Evolutionary conservation across 1,284 basidiomycete species (phyloP).

Genomic region (Gymnopus androsaceus): DNA sequence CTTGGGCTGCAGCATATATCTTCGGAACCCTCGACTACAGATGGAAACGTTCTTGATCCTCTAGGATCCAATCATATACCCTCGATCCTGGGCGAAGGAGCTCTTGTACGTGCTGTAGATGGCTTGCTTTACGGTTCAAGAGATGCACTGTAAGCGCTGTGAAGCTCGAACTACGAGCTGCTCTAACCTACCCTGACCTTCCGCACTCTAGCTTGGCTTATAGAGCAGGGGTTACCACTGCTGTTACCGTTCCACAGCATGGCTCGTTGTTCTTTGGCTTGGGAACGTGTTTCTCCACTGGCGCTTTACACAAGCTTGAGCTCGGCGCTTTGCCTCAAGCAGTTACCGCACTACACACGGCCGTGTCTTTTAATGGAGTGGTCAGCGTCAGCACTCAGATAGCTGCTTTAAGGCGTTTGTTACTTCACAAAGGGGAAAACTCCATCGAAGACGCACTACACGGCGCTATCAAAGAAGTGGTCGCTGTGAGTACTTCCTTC

Average conservation of each 20-base stretch:
- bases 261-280: constrained; percentile 59
- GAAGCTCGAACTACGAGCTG: background rate
- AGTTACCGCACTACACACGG: constrained; percentile 62
- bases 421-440: constrained; percentile 30
- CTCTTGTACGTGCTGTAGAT: constrained; percentile 68
- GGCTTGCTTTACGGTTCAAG: constrained; percentile 74
- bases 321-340: constrained; percentile 65
- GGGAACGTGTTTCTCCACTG: constrained; percentile 63
- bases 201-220: constrained; percentile 51
- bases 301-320: constrained; percentile 63
- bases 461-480: background rate
- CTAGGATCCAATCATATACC: constrained; percentile 47
- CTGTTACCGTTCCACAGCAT: constrained; percentile 61
- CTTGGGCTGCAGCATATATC: constrained; percentile 64
- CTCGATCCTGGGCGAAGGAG: constrained; percentile 49
- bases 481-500: background rate
- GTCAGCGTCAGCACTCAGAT: constrained; percentile 54
- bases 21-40: constrained; percentile 64
- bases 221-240: constrained; percentile 60
- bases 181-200: background rate
- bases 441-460: background rate
- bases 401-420: constrained; percentile 49
- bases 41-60: constrained; percentile 61
- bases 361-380: constrained; percentile 37
- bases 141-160: constrained; percentile 65